phyloP scores from a whole-genome alignment of 768 basidiomycete species.

The Serendipita sp. region DNA sequence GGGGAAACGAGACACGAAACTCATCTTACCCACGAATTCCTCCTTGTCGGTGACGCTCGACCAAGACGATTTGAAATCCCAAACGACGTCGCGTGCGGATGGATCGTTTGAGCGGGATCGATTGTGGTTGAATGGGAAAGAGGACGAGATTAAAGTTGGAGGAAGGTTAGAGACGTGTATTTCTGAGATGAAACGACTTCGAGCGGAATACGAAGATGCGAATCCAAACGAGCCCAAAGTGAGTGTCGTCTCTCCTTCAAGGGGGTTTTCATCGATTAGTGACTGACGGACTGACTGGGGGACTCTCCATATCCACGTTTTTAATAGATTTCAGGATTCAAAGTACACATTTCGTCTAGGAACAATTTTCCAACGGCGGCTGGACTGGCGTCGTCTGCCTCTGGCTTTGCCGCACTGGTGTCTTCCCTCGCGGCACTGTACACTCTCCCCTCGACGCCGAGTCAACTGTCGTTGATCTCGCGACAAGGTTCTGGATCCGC shows the following conservation, averaged over 20 bases:
- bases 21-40: conserved; percentile 94
- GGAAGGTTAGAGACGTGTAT: conserved; percentile 78
- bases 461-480: conserved; percentile 79
- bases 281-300: background rate
- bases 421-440: conserved; percentile 80
- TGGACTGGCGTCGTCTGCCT: conserved; percentile 91
- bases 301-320: background rate
- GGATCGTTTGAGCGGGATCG: conserved; percentile 54
- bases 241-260: conserved; percentile 10
- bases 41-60: conserved; percentile 95
- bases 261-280: background rate
- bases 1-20: conserved; percentile 92
- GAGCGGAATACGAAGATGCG: conserved; percentile 54
- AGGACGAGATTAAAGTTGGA: conserved; percentile 72
- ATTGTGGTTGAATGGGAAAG: conserved; percentile 88
- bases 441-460: conserved; percentile 56
- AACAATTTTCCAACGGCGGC: conserved; percentile 99
- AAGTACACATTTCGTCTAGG: conserved; percentile 79
- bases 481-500: conserved; percentile 97
- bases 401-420: conserved; percentile 90
- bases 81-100: conserved; percentile 81
- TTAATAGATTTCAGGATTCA: conserved; percentile 45
- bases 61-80: conserved; percentile 88
- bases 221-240: conserved; percentile 53
- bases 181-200: conserved; percentile 61